Evolutionary conservation across 192 early-diverging fungal genomes (phyloP), one percentile per base, ranked within the genome.

Genomic region (Umbelopsis sp.): DNA sequence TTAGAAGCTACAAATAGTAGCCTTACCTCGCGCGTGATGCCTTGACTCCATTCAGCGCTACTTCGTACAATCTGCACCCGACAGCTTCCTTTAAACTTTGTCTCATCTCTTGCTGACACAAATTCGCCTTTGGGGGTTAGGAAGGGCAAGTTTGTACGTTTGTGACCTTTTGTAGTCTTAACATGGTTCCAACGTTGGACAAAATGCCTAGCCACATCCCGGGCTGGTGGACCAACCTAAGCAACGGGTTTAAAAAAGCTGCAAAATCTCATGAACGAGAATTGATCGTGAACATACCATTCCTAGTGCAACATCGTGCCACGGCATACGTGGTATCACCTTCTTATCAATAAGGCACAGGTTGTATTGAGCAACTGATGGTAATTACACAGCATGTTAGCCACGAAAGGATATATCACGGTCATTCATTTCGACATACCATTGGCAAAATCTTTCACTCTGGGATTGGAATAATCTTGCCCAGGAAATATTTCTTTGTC

Each of bases 381-480:
- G 10, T 10, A 6, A 41, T 41, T 41, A n/a, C 7, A 68, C 16
- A 49, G 35, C 20, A 67, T 4, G 52, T 23, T 49, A 50, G 37
- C 23, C 1, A 48, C 18, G 5, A 10, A 41, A 1, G 22, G 15
- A 50, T 6, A 61, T 37, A 37, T 53, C 20, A 1, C 45, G 16
- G 51, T 15, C 44, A 41, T 55, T 46, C 27, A 30, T 11, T n/a
- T 44, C 1, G 3, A 2, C 15, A 44, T 81, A 86, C 86, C 86
- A 69, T 86, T 78, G n/a, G 58, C 52, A 77, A 88, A 88, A 82
- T 97, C 95, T 70, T 90, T 91, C 53, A 92, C 84, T 13, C 95
- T 88, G 20, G 95, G 91, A 70, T 97, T 97, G 69, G 88, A 90
- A 81, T 93, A 97, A 76, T 97, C 95, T 82, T 91, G 91, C n/a